These are phyloP conservation scores for Pyracantha coccinea DNA, from an alignment of 331 rosid species.

Conservation along the genomic window DNA sequence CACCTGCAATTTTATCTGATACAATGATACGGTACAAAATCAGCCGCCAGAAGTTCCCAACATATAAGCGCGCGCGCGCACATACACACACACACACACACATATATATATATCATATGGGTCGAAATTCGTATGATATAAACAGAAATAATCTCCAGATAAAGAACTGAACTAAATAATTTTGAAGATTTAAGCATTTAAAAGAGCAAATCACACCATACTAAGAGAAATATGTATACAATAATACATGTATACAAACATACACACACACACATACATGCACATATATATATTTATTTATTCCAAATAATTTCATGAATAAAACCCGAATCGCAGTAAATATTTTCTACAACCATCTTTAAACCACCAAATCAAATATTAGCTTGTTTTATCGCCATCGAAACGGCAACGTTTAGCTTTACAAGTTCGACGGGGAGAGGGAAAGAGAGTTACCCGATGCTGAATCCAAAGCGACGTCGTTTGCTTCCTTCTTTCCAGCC, in stretches of 20 bases:
- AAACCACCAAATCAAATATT: background rate
- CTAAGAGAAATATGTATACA: background rate
- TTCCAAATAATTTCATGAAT: background rate
- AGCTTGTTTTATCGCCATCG: background rate
- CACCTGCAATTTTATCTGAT: background rate
- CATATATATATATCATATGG: no score
- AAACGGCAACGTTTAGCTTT: background rate
- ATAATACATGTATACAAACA: no score
- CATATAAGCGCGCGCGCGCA: background rate
- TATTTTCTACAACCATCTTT: background rate
- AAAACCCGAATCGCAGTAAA: background rate
- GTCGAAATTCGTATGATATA: no score
- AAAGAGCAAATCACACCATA: background rate
- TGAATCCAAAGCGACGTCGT: background rate
- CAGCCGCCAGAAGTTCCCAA: background rate
- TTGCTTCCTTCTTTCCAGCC: background rate
- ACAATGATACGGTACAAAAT: background rate
- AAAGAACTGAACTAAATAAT: background rate
- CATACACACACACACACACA: no score
- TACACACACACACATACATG: no score
- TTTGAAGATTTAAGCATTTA: background rate
- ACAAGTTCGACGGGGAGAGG: background rate
- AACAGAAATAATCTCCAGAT: background rate
- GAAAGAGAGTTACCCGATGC: background rate
- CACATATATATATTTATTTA: no score